Evolutionary conservation across 2,329 filamentous ascomycete species (phyloP), one percentile per base, ranked within the genome.

Genomic region (Davidsoniella australis): DNA sequence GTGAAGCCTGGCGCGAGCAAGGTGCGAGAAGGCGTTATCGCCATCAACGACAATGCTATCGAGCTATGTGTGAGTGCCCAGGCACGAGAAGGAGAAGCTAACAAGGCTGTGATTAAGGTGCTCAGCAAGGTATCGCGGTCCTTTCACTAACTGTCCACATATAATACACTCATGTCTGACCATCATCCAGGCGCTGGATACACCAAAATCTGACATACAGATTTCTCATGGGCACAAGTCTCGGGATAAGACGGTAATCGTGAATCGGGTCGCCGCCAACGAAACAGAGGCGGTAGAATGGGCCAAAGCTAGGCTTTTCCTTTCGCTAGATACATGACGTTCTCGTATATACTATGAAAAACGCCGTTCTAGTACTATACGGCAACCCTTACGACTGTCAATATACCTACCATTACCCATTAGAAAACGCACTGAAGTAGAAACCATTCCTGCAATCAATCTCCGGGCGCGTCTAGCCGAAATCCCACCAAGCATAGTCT

Each of bases 1-100:
- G 73, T 85, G 50, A 83, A 81, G 54, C 77, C 82, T 0, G 77
- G 79, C 3, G 73, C 75, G 10, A 76, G 68, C 59, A 75, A 73
- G 24, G 67, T 67, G 20, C 72, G 78, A 33, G 72, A 82, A 56
- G 80, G 80, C 12, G 67, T 85, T 41, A 58, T 65, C 2, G 66
- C 68, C 0, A 62, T 85, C 3, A 70, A 70, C 0, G 68, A 76
- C 20, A 68, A 74, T 5, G 64, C 64, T 2, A 69, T 85, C 43
- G 73, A 82, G 53, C 60, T 86, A 1, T 80, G 77, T 44, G 80
- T 85, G 2, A 64, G 79, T 0, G 80, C 78, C 0, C 77, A 72
- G 54, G 70, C 81, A 9, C 69, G 71, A 53, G 77, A 84, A 12
- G 79, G 80, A 12, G 77, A 82, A 58, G 75, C 81, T 4, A 85